phyloP scores from a whole-genome alignment of 83 land plant species.

The Picea abies region DNA sequence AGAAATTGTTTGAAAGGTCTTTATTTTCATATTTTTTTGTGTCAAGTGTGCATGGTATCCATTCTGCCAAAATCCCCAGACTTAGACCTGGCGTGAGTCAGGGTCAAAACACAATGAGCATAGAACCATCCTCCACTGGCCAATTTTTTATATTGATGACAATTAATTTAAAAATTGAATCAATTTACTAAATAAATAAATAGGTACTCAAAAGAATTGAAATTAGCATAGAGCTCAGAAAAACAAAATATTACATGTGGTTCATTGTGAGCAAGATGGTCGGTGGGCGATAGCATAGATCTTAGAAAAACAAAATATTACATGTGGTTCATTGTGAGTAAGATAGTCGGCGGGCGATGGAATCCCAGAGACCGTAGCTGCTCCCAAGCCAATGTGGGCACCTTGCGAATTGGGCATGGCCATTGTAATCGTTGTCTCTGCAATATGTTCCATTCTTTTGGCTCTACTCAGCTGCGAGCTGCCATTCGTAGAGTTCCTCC shows the following conservation, averaged over 20 bases:
- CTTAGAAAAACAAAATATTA: neutral
- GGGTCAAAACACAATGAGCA: no score
- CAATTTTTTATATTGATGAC: no score
- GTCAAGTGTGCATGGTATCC: no score
- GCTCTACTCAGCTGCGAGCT: slow-evolving; percentile 51
- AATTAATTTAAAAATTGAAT: no score
- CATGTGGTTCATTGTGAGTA: neutral
- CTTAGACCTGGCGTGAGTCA: no score
- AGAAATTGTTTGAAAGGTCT: no score
- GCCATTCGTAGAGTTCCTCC: slow-evolving; percentile 87
- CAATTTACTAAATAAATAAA: no score
- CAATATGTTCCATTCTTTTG: slow-evolving; percentile 71
- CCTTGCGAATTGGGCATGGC: slow-evolving; percentile 95
- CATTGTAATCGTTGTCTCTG: slow-evolving; percentile 64
- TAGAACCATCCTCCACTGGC: no score
- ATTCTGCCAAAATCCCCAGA: no score
- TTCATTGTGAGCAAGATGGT: slow-evolving; percentile 15
- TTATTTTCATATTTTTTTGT: no score
- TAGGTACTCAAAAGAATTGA: no score
- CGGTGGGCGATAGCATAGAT: slow-evolving; percentile 35
- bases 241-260: neutral
- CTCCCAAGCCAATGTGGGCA: slow-evolving; percentile 94
- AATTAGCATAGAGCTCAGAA: neutral
- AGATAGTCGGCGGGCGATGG: slow-evolving; percentile 41
- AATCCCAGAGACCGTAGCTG: slow-evolving; percentile 90